Conservation (phyloP, 805 yeast species). For the Starmerella apis region DNA sequence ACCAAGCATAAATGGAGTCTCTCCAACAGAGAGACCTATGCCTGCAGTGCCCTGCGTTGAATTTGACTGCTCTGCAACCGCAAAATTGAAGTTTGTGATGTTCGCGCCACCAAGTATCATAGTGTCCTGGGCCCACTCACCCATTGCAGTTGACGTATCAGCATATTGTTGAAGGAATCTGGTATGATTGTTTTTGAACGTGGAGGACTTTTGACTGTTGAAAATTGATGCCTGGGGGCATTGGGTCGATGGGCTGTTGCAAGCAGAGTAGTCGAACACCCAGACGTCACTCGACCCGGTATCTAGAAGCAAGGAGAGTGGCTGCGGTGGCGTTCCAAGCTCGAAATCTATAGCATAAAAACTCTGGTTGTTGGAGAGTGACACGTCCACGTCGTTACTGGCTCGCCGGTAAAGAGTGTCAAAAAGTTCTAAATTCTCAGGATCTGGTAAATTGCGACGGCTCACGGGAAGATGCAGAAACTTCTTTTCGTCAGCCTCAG, state of each 20-base stretch:
- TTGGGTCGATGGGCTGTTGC: constrained; percentile 28
- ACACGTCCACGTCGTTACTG: not conserved
- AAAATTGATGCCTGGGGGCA: not conserved
- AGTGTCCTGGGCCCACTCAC: constrained; percentile 43
- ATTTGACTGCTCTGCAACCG: constrained; percentile 58
- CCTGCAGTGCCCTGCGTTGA: constrained; percentile 50
- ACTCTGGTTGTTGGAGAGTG: not conserved
- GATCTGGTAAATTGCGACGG: not conserved
- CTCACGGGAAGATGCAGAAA: not conserved
- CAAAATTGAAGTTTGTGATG: constrained; percentile 50
- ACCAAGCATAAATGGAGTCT: constrained; percentile 27
- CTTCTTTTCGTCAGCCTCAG: too few relatives aligned
- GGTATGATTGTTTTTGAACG: constrained; percentile 1
- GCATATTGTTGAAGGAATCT: not conserved
- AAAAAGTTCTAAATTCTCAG: not conserved
- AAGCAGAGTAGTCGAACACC: constrained; percentile 39
- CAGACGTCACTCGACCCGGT: constrained; percentile 72
- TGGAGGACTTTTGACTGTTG: not conserved
- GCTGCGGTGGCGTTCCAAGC: constrained; percentile 51
- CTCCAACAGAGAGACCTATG: constrained; percentile 30
- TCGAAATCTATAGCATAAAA: constrained; percentile 4
- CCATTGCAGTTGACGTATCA: not conserved
- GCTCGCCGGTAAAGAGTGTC: not conserved
- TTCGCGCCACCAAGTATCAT: constrained; percentile 43
- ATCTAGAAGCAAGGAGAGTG: constrained; percentile 48